Base-by-base conservation (phyloP, 345 rosid species). In the Raphanus sativus region DNA sequence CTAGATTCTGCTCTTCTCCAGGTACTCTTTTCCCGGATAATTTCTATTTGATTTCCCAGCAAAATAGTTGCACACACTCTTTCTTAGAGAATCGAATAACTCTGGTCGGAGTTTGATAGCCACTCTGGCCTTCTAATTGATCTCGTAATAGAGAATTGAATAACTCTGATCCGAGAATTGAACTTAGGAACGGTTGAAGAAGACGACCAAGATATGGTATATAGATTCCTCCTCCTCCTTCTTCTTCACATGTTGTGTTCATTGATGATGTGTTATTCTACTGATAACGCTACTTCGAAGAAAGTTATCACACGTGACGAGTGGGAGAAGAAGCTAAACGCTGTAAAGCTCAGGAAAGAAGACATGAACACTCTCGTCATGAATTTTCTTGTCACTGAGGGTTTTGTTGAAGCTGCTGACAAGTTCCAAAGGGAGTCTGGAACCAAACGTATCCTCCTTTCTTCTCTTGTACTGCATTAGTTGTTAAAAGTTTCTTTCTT, bases 331-430 rank as follows among this genome's bases (percentile, higher is more conserved):
- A 96, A 86, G 83, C 91, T 96, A 16, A 91, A 88, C 75, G 95
- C 90, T 70, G 92, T 93, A 6, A 89, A 84, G 84, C 87, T 89
- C 69, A 88, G 91, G 82, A 96, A 96, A 88, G 98, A 91, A 79
- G 99, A 96, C 69, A 91, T 93, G 98, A 93, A 90, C 78, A 93
- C 85, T 77, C 81, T 96, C 81, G 98, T 96, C 70, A 96, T 96
- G 99, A 96, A 96, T 83, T 96, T 91, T 80, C 92, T 96, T 74
- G 98, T 93, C 42, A 93, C 97, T 9, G 99, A 96, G 81, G 98
- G 99, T 63, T 96, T 83, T 81, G 98, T 93, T 11, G 99, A 96
- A 67, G 99, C 91, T 54, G 97, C 98, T 10, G 96, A 91, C 81
- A 90, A 90, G 66, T 91, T 96, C 81, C 87, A 88, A 79, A 88